These are phyloP conservation scores for Waltiozyma sp. DNA, from an alignment of 1,139 yeast genomes.

Conservation along the genomic window DNA sequence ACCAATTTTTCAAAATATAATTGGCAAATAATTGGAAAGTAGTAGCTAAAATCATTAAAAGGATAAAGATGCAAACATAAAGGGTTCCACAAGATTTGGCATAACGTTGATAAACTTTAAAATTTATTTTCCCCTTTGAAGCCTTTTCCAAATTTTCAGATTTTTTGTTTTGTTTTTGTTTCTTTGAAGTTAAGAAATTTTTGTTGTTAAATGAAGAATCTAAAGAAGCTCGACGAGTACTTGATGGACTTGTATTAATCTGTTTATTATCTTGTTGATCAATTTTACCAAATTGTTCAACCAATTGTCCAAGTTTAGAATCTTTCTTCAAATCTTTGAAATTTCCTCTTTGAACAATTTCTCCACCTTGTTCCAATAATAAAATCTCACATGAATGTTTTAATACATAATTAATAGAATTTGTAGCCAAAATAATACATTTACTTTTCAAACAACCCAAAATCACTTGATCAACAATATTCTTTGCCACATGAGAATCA, in stretches of 20 bases:
- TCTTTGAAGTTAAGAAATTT: no score
- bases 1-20: slow-evolving; percentile 54
- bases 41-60: slow-evolving; percentile 32
- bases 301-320: slow-evolving; percentile 37
- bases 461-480: slow-evolving; percentile 46
- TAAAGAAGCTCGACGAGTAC: slow-evolving; percentile 51
- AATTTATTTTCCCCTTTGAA: slow-evolving; percentile 55
- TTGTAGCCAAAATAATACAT: slow-evolving; percentile 66
- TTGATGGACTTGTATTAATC: slow-evolving; percentile 24
- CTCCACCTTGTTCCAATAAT: slow-evolving; percentile 41
- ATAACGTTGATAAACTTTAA: slow-evolving; percentile 50
- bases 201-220: no score
- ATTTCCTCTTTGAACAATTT: slow-evolving; percentile 46
- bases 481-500: slow-evolving; percentile 75
- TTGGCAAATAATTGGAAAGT: slow-evolving; percentile 36
- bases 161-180: slow-evolving; percentile 28
- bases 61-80: slow-evolving; percentile 37
- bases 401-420: slow-evolving; percentile 64
- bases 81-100: slow-evolving; percentile 55
- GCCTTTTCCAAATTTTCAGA: slow-evolving; percentile 32
- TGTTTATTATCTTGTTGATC: slow-evolving; percentile 12
- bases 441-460: slow-evolving; percentile 66
- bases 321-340: slow-evolving; percentile 36
- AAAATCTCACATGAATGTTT: slow-evolving; percentile 53
- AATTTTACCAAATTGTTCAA: slow-evolving; percentile 43